Percentiles rank a stretch among this genome's conserved stretches.
phyloP scores from a whole-genome alignment of 2,329 filamentous ascomycete species.

The Neopestalotiopsis rosae region DNA sequence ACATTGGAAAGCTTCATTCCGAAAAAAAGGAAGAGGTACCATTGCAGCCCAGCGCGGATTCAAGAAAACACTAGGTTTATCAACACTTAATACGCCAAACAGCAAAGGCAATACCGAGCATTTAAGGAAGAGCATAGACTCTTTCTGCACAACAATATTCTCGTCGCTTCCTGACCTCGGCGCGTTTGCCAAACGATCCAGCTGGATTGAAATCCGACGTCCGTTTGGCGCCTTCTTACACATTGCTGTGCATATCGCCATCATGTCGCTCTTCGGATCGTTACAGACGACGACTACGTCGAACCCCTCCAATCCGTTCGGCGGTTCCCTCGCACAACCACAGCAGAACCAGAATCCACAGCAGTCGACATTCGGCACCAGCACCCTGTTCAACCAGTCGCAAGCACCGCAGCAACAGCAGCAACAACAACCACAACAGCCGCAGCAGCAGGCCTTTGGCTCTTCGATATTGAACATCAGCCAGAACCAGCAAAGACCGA shows the following conservation, averaged over 20 bases:
- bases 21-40: not conserved
- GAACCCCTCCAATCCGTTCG: constrained; percentile 2
- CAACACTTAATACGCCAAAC: not conserved
- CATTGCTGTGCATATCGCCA: constrained; percentile 27
- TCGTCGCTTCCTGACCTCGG: not conserved
- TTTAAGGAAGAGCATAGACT: not conserved
- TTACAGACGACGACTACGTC: constrained; percentile 1
- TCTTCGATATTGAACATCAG: constrained; percentile 21
- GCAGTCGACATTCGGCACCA: constrained; percentile 35
- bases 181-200: not conserved
- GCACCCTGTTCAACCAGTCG: constrained; percentile 37
- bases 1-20: constrained; percentile 7
- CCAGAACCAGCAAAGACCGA: constrained; percentile 1
- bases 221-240: not conserved
- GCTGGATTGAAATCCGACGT: not conserved
- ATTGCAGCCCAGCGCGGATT: not conserved
- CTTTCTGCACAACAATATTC: not conserved
- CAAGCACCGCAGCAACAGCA: constrained; percentile 44
- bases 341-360: constrained; percentile 41
- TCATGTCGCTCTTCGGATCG: constrained; percentile 18
- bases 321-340: constrained; percentile 33
- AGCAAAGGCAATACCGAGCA: not conserved
- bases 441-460: constrained; percentile 32
- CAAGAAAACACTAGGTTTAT: not conserved
- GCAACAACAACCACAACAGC: constrained; percentile 37